These are phyloP conservation scores for Penicillium sp. DNA, from an alignment of 2,329 filamentous ascomycete genomes.

Conservation along the genomic window DNA sequence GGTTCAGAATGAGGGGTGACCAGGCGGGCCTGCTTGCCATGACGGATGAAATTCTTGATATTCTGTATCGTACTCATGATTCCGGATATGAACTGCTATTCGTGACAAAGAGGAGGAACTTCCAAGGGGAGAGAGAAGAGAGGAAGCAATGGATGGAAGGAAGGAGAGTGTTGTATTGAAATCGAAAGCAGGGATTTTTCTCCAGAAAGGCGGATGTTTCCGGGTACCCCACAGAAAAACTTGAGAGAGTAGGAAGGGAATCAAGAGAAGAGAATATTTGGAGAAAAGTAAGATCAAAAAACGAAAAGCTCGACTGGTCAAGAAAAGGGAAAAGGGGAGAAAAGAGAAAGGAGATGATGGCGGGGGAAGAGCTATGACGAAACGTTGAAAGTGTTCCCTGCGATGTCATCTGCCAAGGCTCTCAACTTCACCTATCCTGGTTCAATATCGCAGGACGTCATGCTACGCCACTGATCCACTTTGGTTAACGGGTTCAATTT, in stretches of 20 bases:
- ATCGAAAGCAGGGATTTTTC: slow-evolving; percentile 3
- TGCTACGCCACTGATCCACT: slow-evolving; percentile 16
- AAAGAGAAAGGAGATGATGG: slow-evolving; percentile 9
- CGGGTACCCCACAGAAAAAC: slow-evolving; percentile 1
- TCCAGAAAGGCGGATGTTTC: not conserved
- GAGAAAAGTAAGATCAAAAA: not conserved
- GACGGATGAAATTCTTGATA: slow-evolving; percentile 95
- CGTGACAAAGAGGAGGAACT: not conserved
- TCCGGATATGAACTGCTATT: slow-evolving; percentile 8
- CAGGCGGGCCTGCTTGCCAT: slow-evolving; percentile 88
- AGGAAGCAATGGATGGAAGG: not conserved
- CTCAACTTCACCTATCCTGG: not conserved
- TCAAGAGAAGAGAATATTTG: not conserved
- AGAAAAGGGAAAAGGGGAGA: slow-evolving; percentile 4
- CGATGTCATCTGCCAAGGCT: slow-evolving; percentile 14
- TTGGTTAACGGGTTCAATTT: not conserved
- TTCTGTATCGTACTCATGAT: slow-evolving; percentile 78
- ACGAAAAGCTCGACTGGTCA: not conserved
- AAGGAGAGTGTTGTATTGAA: not conserved
- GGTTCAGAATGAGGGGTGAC: slow-evolving; percentile 59
- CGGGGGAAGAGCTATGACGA: slow-evolving; percentile 9
- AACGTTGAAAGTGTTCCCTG: slow-evolving; percentile 6
- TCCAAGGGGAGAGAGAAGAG: not conserved
- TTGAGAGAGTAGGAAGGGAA: not conserved
- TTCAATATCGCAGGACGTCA: slow-evolving; percentile 13